Evolutionary conservation across 805 yeast genomes (phyloP), one percentile per base, ranked within the genome.

Genomic region (Ogataea methylovora): DNA sequence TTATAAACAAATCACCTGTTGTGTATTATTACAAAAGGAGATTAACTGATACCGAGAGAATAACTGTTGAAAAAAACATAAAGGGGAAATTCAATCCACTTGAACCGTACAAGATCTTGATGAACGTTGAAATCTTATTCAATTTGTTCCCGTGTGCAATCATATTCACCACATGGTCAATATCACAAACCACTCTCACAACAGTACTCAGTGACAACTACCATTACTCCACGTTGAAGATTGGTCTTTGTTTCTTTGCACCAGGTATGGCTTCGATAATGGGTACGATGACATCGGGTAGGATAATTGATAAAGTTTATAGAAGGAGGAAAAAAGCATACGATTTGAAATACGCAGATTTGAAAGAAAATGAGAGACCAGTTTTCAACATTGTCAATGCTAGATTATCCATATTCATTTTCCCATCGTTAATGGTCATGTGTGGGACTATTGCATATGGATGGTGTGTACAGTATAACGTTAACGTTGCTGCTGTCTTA

Each of bases 161-260:
- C 4, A 73, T 76, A 39, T 84, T 75, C 54, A 67, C 87, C 1
- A 61, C 71, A 2, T 84, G 90, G 86, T 75, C 81, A 5, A 69
- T 79, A 60, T 63, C 73, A 13, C 67, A 82, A 37, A 79, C 94
- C 0, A 69, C 86, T 0, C 54, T 82, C 37, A 67, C 87, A 0
- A 70, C 81, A 0, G 60, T 65, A 11, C 54, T 85, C 23, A 61
- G 71, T 22, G 52, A 54, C 8, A 41, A 59, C 5, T 84, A 84
- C 43, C 56, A 65, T 20, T 70, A 75, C 39, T 43, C 67, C 1
- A 69, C 77, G 1, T 58, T 73, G 29, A 65, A 73, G 30, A 73
- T 84, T 26, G 95, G 95, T 3, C 56, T 76, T 13, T 74, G 85
- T 36, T 86, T 77, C 48, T 61, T 86, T 27, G 82, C 94, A 3